A percentile compares a stretch with the other conserved stretches of the same genome.
Conservation (phyloP, 2,329 filamentous ascomycete genomes). For the Colletotrichum sp. region DNA sequence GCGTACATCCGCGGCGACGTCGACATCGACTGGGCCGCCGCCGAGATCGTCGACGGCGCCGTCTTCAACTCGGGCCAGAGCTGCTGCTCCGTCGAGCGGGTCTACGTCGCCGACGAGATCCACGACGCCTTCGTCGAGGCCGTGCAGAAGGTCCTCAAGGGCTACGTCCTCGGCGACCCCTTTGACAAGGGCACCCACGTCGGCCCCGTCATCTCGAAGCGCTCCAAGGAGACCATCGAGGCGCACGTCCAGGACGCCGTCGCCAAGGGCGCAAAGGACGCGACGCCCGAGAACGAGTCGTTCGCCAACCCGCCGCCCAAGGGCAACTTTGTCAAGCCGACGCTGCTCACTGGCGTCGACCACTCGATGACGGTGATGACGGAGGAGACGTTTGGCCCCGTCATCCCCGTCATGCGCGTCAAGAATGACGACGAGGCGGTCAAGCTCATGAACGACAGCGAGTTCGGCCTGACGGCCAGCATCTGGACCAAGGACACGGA, state of each 20-base stretch:
- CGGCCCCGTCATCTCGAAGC: slow-evolving; percentile 86
- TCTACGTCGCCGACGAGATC: slow-evolving; percentile 87
- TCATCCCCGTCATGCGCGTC: slow-evolving; percentile 91
- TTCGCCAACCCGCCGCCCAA: slow-evolving; percentile 75
- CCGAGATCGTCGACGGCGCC: slow-evolving; percentile 94
- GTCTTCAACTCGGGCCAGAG: slow-evolving; percentile 99
- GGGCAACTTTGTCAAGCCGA: slow-evolving; percentile 90
- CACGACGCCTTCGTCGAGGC: slow-evolving; percentile 83
- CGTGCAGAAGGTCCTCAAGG: slow-evolving; percentile 78
- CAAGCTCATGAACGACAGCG: slow-evolving; percentile 89
- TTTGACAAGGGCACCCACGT: slow-evolving; percentile 79
- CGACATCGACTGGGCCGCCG: slow-evolving; percentile 88
- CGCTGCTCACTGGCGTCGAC: slow-evolving; percentile 77
- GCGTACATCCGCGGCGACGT: slow-evolving; percentile 89
- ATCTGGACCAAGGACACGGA: slow-evolving; percentile 92
- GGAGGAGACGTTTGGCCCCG: slow-evolving; percentile 93
- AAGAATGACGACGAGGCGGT: slow-evolving; percentile 81
- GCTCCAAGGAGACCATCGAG: slow-evolving; percentile 77
- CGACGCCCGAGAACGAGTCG: slow-evolving; percentile 80
- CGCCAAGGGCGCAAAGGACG: slow-evolving; percentile 81
- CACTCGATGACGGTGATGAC: slow-evolving; percentile 90
- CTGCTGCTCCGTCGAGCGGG: slow-evolving; percentile 89
- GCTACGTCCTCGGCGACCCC: slow-evolving; percentile 89
- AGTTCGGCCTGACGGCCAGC: slow-evolving; percentile 93
- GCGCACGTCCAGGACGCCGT: slow-evolving; percentile 84